These are phyloP conservation scores for Inga leiocalycina DNA, from an alignment of 306 rosid genomes.

Conservation along the genomic window DNA sequence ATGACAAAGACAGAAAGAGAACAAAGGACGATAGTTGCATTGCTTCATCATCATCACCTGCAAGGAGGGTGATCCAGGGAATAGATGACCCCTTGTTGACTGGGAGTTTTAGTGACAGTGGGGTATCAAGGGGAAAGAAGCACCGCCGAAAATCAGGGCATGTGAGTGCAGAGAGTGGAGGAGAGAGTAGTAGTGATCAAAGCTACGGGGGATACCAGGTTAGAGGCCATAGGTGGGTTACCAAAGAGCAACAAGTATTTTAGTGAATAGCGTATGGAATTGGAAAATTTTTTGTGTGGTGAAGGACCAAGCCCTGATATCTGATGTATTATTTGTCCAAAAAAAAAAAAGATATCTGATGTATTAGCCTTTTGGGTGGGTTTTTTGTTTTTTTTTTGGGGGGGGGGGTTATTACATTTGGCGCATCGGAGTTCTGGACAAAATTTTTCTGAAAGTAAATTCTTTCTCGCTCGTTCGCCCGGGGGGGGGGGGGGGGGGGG, in stretches of 20 bases:
- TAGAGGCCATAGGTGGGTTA: constrained; percentile 89
- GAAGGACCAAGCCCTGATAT: constrained; percentile 26
- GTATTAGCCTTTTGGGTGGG: constrained; percentile 1
- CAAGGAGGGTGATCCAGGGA: constrained; percentile 82
- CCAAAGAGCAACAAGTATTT: constrained; percentile 67
- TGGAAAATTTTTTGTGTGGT: constrained; percentile 17
- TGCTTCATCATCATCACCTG: constrained; percentile 51
- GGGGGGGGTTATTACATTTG: constrained; percentile 24
- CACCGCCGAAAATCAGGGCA: constrained; percentile 78
- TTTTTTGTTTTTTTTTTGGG: neutral
- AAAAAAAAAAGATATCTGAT: constrained; percentile 32
- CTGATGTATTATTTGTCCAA: constrained; percentile 30
- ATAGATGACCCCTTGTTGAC: constrained; percentile 91
- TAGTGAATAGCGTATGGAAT: constrained; percentile 22
- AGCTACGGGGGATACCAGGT: constrained; percentile 75
- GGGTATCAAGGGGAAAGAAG: constrained; percentile 69
- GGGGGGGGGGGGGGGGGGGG: constrained; percentile 29
- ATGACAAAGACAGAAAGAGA: constrained; percentile 81
- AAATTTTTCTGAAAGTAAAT: constrained; percentile 15
- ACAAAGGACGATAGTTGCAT: constrained; percentile 86
- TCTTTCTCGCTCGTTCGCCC: neutral
- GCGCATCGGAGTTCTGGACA: constrained; percentile 19
- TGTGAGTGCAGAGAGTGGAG: constrained; percentile 91
- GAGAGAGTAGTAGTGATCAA: constrained; percentile 93
- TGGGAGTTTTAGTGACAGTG: constrained; percentile 89